Conservation (phyloP, 1,284 basidiomycete genomes). For the Tylopilus sp. region DNA sequence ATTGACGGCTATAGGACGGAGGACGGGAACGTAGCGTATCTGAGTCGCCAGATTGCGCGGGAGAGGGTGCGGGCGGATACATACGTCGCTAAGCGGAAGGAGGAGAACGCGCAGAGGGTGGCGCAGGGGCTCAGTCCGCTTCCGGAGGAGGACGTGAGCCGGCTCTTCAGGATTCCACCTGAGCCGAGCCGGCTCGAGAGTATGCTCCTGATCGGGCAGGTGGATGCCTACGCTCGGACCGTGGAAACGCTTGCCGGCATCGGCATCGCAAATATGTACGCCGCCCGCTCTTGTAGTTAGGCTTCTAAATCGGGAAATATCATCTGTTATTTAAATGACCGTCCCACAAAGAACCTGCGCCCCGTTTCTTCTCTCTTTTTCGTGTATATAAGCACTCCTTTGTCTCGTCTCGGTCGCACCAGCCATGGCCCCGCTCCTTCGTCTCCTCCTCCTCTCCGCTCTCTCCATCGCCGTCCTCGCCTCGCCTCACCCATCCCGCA, state of each 20-base stretch:
- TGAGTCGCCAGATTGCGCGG: constrained; percentile 86
- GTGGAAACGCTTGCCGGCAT: constrained; percentile 70
- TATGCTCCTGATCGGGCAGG: constrained; percentile 81
- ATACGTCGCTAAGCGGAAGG: constrained; percentile 79
- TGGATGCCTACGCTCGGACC: constrained; percentile 79
- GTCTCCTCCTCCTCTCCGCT: constrained; percentile 41
- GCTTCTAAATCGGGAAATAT: neutral
- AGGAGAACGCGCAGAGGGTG: constrained; percentile 83
- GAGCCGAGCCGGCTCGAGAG: constrained; percentile 92
- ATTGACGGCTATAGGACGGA: constrained; percentile 87
- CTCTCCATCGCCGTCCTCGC: constrained; percentile 44
- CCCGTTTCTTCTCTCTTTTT: neutral
- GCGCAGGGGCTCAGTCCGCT: constrained; percentile 85
- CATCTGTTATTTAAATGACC: neutral
- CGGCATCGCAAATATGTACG: constrained; percentile 75
- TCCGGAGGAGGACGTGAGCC: constrained; percentile 80
- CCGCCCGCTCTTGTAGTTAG: constrained; percentile 39
- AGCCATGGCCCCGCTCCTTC: constrained; percentile 46
- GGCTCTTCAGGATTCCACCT: constrained; percentile 82
- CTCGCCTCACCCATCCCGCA: constrained; percentile 42
- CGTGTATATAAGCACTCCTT: constrained; percentile 9
- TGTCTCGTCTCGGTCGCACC: neutral
- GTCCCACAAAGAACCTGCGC: neutral
- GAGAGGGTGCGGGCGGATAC: constrained; percentile 84
- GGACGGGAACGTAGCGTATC: constrained; percentile 91